Conservation (phyloP, 495 filamentous ascomycete genomes). For the Emericellopsis terricola region DNA sequence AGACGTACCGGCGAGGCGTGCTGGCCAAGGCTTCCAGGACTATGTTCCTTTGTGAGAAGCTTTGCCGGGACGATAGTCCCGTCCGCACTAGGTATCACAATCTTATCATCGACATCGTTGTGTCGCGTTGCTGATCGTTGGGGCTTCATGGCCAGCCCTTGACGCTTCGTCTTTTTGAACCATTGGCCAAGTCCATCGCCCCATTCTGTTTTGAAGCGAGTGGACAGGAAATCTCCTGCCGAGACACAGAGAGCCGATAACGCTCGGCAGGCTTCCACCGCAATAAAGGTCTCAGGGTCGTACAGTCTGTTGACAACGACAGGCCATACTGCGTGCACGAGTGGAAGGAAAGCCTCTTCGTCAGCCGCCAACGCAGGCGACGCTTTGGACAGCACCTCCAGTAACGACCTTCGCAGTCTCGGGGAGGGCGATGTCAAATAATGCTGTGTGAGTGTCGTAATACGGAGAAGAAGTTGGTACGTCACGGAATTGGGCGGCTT, state of each 20-base stretch:
- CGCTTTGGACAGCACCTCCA: constrained; percentile 53
- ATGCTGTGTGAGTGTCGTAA: constrained; percentile 55
- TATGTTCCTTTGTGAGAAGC: neutral
- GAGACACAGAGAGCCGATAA: constrained; percentile 40
- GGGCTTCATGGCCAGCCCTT: constrained; percentile 10
- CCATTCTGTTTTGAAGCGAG: constrained; percentile 55
- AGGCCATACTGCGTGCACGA: constrained; percentile 82
- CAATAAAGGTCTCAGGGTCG: constrained; percentile 61
- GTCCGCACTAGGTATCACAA: constrained; percentile 10
- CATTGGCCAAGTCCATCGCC: constrained; percentile 26
- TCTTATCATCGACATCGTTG: constrained; percentile 3
- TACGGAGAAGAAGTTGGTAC: constrained; percentile 47
- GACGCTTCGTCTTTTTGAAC: constrained; percentile 13
- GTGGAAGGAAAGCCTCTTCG: constrained; percentile 67
- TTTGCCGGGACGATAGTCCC: constrained; percentile 12
- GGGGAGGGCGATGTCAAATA: constrained; percentile 75
- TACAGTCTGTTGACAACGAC: constrained; percentile 51
- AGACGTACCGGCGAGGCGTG: constrained; percentile 34
- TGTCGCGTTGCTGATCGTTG: too few relatives aligned
- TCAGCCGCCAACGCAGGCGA: constrained; percentile 49
- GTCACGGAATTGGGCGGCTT: constrained; percentile 28
- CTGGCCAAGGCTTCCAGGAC: constrained; percentile 19
- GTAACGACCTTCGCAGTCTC: constrained; percentile 54
- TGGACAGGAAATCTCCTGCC: constrained; percentile 68
- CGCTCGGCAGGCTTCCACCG: constrained; percentile 44